Conservation (phyloP, 345 rosid genomes). For the Pistacia integerrima region DNA sequence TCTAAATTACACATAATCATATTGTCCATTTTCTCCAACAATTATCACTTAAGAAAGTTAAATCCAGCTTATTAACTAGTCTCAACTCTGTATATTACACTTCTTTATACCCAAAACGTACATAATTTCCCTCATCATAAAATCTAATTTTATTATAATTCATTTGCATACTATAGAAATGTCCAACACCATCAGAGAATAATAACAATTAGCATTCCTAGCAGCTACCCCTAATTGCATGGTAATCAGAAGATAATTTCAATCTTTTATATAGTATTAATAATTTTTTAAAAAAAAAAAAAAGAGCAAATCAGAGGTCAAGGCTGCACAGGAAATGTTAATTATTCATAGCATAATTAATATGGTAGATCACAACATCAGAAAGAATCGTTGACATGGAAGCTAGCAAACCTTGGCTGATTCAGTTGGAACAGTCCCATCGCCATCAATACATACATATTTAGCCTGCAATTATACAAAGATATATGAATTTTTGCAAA, state of each 20-base stretch:
- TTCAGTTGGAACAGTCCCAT: constrained; percentile 93
- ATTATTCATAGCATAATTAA: neutral
- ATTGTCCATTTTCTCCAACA: neutral
- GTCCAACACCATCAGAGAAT: neutral
- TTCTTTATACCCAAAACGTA: neutral
- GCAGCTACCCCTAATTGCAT: neutral
- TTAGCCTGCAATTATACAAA: constrained; percentile 60
- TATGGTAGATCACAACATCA: constrained; percentile 1
- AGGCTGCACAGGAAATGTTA: neutral
- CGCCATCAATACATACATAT: constrained; percentile 85
- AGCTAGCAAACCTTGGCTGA: constrained; percentile 73
- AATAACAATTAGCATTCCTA: neutral
- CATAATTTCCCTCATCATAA: neutral
- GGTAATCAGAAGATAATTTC: too few relatives aligned
- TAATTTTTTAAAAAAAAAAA: neutral
- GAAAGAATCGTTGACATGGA: neutral
- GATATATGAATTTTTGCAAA: constrained; percentile 11
- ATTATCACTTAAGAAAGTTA: too few relatives aligned
- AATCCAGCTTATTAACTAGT: neutral
- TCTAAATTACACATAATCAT: neutral
- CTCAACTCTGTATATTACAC: neutral
- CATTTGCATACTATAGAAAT: neutral
- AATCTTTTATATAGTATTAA: too few relatives aligned
- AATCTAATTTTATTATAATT: neutral
- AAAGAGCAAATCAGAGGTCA: neutral